A percentile compares a stretch with the other conserved stretches of the same genome.
Conservation (phyloP, 257 asterid species). For the Primulina eburnea region DNA sequence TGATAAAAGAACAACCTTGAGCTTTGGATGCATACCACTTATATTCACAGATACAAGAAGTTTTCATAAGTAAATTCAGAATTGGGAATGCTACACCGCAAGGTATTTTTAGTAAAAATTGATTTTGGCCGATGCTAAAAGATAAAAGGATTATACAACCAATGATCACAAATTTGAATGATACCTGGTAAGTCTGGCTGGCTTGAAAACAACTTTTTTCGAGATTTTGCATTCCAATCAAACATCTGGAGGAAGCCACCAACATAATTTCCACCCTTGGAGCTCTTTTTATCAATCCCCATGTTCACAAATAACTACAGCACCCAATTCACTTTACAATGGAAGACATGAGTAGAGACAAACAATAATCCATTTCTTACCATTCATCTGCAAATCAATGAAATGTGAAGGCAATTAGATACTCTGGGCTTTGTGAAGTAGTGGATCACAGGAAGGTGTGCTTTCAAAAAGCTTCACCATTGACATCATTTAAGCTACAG, state of each 20-base stretch:
- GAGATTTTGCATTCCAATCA: slow-evolving; percentile 90
- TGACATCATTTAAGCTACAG: not conserved
- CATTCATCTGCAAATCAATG: slow-evolving; percentile 33
- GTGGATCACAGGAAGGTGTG: slow-evolving; percentile 2
- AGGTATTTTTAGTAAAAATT: not conserved
- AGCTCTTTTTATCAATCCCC: slow-evolving; percentile 69
- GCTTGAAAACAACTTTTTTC: slow-evolving; percentile 77
- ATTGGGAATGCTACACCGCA: not conserved
- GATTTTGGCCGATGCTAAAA: not conserved
- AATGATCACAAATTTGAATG: not conserved
- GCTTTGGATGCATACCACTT: not conserved
- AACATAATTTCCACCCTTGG: slow-evolving; percentile 68
- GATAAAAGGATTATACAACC: not conserved
- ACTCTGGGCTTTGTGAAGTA: slow-evolving; percentile 10
- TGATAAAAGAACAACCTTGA: slow-evolving; percentile 9
- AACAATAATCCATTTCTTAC: not conserved
- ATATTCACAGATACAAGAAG: not conserved
- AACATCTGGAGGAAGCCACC: slow-evolving; percentile 90
- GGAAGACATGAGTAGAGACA: slow-evolving; percentile 10
- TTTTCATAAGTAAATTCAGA: not conserved
- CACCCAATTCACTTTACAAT: slow-evolving; percentile 22
- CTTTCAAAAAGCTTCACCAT: not conserved
- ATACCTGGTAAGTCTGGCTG: slow-evolving; percentile 69
- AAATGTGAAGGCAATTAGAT: not conserved
- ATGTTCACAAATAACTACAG: slow-evolving; percentile 28